Conservation (phyloP, 129 eudicot species). For the Tagetes patula region DNA sequence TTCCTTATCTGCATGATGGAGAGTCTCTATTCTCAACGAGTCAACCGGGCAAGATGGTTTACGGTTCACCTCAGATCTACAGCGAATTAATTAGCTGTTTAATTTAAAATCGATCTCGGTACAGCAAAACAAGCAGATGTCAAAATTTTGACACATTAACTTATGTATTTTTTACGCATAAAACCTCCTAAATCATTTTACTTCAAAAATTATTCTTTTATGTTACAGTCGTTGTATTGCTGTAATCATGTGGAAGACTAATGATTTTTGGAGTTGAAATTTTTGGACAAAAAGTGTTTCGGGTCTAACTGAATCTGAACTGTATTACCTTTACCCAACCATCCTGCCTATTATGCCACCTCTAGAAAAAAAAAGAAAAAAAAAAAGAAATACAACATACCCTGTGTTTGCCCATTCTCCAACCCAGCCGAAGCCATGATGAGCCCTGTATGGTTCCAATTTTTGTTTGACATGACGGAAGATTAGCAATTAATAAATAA, state of each 20-base stretch:
- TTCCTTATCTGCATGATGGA: conserved; percentile 84
- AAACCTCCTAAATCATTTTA: neutral
- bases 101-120: conserved; percentile 7
- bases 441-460: conserved; percentile 61
- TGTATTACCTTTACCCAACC: neutral
- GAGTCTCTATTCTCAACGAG: conserved; percentile 78
- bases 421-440: conserved; percentile 99
- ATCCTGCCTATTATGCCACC: neutral
- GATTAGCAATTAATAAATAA: conserved; percentile 22
- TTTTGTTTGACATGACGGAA: conserved; percentile 13
- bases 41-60: conserved; percentile 68
- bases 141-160: neutral
- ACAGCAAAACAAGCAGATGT: neutral
- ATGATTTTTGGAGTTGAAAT: neutral
- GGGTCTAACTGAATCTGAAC: neutral
- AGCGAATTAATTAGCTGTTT: neutral
- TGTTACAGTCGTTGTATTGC: neutral
- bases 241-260: neutral
- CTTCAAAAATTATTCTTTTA: neutral
- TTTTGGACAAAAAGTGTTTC: neutral
- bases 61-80: conserved; percentile 70
- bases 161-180: neutral
- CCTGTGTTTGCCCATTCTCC: conserved; percentile 99
- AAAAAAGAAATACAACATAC: conserved; percentile 39
- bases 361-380: neutral